Base-by-base conservation (phyloP, 176 grass and related monocot genomes). In the Pharus latifolius region DNA sequence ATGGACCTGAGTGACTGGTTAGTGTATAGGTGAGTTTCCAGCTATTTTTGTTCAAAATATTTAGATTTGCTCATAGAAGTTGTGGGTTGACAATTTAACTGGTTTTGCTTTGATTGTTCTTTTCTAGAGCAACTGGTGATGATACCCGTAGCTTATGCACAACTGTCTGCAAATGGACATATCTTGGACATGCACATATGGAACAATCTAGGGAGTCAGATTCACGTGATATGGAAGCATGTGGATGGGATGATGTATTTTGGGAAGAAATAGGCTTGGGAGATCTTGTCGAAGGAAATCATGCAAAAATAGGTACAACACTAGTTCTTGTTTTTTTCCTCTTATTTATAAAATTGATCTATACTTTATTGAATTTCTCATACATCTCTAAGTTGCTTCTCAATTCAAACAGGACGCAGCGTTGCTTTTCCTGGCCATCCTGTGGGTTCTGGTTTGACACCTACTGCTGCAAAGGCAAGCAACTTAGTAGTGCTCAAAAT, bases 1-100 rank as follows among this genome's bases (percentile, higher is more conserved):
- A 98, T 98, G 89, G 89, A 98, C 81, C 82, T 98, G 37, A 98
- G 94, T 64, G 94, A 91, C 20, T 98, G 94, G 94, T 82, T 98
- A 92, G 83, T 89, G 81, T 98, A 90, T 74, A 92, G 89, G 94
- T 93, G 75, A 56, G 27, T 47, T 68, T 60, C 56, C 52, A 14
- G 12, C 46, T 71, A 29, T 45, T 22, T 43, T 68, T 48, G 23
- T 72, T 47, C n/a, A n/a, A n/a, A n/a, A n/a, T n/a, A n/a, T n/a
- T n/a, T 44, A 19, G 47, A 64, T 66, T 70, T 72, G 6, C 28
- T 13, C 23, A 42, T 5, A 28, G 46, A n/a, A 74, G 25, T 18
- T 53, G 48, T 63, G 28, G 29, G 7, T 64, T 63, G 29, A 40
- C 61, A 58, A 28, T 40, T 17, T 82, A 51, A 56, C 49, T 16